Base-by-base conservation (phyloP, 129 eudicot genomes). In the Glebionis coronaria region DNA sequence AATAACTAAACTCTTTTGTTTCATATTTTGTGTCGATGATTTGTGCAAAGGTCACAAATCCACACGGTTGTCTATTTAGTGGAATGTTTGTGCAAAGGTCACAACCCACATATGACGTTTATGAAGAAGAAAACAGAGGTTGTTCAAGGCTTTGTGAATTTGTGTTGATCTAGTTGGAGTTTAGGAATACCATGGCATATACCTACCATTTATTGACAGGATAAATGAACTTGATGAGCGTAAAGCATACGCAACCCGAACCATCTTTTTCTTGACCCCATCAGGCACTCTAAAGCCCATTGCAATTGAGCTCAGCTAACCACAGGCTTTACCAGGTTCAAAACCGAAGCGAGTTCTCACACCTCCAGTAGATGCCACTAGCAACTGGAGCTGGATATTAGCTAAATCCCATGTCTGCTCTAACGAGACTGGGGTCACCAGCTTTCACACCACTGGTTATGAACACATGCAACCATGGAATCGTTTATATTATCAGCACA, bases 381-480 rank as follows among this genome's bases (percentile, higher is more conserved):
- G 76, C 63, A 82, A 82, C 75, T 89, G 98, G 98, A 80, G 74
- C 18, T 93, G 98, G 98, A 86, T 78, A 57, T 75, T 93, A 10
- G 97, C 97, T 10, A 93, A 93, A 74, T 90, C 97, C 64, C 98
- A 93, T 54, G 98, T 89, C 29, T 93, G 97, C 70, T 76, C 98
- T 50, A 93, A 93, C 29, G 98, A 93, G 63, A 95, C 98, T 10
- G 97, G 97, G 31, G 95, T 81, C 98, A 93, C 77, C 98, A 93
- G 69, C 98, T 93, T 4, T 82, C 82, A 46, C 73, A 93, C 79
- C 98, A 93, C 77, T 93, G 98, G 97, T 91, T n/a, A n/a, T n/a
- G n/a, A n/a, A n/a, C n/a, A n/a, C n/a, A n/a, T n/a, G n/a, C n/a
- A n/a, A n/a, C n/a, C n/a, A n/a, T n/a, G n/a, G n/a, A n/a, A n/a